Percentiles rank a stretch among this genome's conserved stretches.
Conservation (phyloP, 305 asterid genomes). For the Rubia occidens region DNA sequence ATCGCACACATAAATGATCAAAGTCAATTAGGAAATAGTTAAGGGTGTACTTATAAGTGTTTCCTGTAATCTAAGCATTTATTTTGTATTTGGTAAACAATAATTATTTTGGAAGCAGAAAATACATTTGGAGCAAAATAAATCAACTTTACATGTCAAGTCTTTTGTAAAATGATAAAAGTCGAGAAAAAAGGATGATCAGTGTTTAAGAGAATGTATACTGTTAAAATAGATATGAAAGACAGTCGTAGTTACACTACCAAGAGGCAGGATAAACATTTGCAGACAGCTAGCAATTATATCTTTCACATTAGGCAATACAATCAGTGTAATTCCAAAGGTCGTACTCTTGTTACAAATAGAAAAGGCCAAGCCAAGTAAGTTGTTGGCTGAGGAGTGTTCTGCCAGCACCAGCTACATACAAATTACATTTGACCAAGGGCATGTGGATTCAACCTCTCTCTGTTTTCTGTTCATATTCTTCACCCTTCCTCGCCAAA, state of each 20-base stretch:
- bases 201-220: no score
- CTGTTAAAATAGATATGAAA: neutral
- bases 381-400: neutral
- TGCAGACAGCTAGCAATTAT: neutral
- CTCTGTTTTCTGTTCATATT: neutral
- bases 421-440: conserved; percentile 11
- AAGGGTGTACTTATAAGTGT: no score
- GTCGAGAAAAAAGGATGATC: no score
- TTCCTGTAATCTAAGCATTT: no score
- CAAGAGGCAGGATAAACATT: conserved; percentile 1
- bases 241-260: neutral
- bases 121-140: no score
- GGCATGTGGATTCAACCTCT: neutral
- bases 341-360: conserved; percentile 12
- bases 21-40: no score
- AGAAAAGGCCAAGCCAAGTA: conserved; percentile 3
- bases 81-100: no score
- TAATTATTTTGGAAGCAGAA: no score
- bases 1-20: no score
- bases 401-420: conserved; percentile 7
- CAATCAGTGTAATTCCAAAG: conserved; percentile 9
- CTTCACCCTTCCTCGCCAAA: conserved; percentile 89
- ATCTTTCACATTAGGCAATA: conserved; percentile 17
- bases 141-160: no score
- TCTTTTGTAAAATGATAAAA: no score